Percentiles rank a stretch among this genome's conserved stretches.
Conservation (phyloP, 2,329 filamentous ascomycete species). For the Paramyrothecium roridum region DNA sequence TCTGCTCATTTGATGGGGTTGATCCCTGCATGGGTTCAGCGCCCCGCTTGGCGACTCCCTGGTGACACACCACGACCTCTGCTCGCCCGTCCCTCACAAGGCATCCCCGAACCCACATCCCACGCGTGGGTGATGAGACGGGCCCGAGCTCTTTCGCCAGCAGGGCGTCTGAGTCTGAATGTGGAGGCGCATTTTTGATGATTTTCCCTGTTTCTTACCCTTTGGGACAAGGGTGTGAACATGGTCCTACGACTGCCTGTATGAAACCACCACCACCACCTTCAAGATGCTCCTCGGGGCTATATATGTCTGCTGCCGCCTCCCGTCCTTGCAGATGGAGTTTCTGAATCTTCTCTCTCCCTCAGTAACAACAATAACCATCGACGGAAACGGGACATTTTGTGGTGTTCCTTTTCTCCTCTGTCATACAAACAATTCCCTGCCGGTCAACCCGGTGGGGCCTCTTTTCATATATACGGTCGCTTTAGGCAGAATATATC, state of each 20-base stretch:
- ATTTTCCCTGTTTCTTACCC: neutral
- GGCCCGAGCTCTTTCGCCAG: neutral
- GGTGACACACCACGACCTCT: neutral
- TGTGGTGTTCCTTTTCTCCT: neutral
- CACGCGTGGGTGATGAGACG: neutral
- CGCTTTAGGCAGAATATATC: neutral
- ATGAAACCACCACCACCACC: too few relatives aligned
- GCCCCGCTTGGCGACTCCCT: neutral
- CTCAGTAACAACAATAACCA: neutral
- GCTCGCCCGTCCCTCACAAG: neutral
- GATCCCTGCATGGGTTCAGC: neutral
- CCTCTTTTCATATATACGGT: neutral
- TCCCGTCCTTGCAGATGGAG: neutral
- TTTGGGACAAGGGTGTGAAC: neutral
- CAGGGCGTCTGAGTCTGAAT: neutral
- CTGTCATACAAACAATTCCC: neutral
- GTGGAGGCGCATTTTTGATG: neutral
- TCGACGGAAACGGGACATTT: neutral
- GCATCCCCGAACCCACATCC: neutral
- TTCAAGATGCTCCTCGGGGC: neutral
- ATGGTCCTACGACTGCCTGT: neutral
- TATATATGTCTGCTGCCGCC: neutral
- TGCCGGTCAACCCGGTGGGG: constrained; percentile 3
- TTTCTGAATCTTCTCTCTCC: neutral
- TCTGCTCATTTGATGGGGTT: neutral